Base-by-base conservation (phyloP, 208 protist genomes). In the Trypanosoma brucei region DNA sequence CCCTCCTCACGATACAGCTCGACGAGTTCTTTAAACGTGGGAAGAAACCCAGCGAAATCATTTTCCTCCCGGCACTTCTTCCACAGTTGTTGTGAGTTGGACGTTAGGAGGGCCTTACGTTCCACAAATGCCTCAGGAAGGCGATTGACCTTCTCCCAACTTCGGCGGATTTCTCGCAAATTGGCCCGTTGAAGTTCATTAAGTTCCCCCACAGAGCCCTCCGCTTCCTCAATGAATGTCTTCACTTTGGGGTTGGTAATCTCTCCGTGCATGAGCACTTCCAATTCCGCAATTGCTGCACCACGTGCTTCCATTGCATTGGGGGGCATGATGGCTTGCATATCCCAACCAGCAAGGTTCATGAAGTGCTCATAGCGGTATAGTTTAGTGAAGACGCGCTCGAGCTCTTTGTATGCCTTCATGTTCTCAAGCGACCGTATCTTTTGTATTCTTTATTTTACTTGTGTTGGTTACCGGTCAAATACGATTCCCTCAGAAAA, bases 21-120 rank as follows among this genome's bases (percentile, higher is more conserved):
- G n/a, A 96, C 74, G 54, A 93, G 68, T 54, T 93, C 71, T 69
- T 92, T 82, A 8, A 96, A 70, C 50, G 76, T 70, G 0, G 86
- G 84, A 40, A 91, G 49, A 59, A 87, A 93, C 14, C 63, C 65
- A 3, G 31, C n/a, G 31, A 86, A 94, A 72, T 92, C 71, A 65
- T 91, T 95, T 4, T 68, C 72, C 13, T 52, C 66, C 13, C 88
- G 83, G 70, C 76, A 78, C 66, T 87, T 76, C 30, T 54, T 62
- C 88, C 88, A 95, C 52, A 84, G 39, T n/a, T 62, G 66, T 31
- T 87, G 66, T 31, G 84, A 78, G 7, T 64, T 62, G 22, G 82
- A 88, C 50, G 75, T 86, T 13, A 89, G 65, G 13, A 81, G 40
- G 8, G 56, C 60, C 59, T 86, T 86, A 3, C 76, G 77, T 49